Conservation (phyloP, 1,284 basidiomycete genomes). For the Sanghuangporus sanghuang region DNA sequence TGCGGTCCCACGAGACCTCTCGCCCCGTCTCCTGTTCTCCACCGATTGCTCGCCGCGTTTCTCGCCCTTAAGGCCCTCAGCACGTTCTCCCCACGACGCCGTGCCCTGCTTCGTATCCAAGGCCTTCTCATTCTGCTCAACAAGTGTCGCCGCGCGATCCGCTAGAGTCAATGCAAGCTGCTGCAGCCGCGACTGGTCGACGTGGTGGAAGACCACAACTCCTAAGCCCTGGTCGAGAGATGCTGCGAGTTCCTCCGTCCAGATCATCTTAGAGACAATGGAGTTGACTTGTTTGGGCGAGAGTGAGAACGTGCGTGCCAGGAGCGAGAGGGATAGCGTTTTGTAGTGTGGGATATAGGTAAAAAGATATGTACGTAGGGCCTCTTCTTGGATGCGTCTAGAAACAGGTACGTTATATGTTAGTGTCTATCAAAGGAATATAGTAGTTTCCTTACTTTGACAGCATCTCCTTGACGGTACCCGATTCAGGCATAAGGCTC, state of each 20-base stretch:
- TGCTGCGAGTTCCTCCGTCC: conserved; percentile 93
- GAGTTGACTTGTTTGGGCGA: conserved; percentile 80
- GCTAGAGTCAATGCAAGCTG: conserved; percentile 84
- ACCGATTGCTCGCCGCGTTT: conserved; percentile 73
- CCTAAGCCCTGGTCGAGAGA: conserved; percentile 87
- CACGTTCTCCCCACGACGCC: conserved; percentile 63
- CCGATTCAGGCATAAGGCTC: conserved; percentile 89
- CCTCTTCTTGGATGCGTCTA: conserved; percentile 97
- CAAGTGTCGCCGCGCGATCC: conserved; percentile 81
- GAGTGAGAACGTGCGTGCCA: conserved; percentile 86
- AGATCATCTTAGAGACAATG: conserved; percentile 98
- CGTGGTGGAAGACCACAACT: conserved; percentile 86
- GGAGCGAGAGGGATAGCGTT: conserved; percentile 82
- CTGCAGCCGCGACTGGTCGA: conserved; percentile 87
- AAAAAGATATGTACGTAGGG: conserved; percentile 94
- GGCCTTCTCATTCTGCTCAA: conserved; percentile 97
- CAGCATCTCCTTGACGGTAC: conserved; percentile 91
- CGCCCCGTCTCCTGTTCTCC: conserved; percentile 67
- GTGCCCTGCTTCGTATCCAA: conserved; percentile 83
- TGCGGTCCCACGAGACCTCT: conserved; percentile 52
- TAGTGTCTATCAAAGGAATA: background rate
- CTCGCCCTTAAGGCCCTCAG: conserved; percentile 67
- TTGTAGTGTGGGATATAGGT: conserved; percentile 96
- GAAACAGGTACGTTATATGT: conserved; percentile 14
- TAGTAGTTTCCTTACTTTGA: conserved; percentile 58